Conservation (phyloP, 164 flowering plant species). For the Stephania japonica region DNA sequence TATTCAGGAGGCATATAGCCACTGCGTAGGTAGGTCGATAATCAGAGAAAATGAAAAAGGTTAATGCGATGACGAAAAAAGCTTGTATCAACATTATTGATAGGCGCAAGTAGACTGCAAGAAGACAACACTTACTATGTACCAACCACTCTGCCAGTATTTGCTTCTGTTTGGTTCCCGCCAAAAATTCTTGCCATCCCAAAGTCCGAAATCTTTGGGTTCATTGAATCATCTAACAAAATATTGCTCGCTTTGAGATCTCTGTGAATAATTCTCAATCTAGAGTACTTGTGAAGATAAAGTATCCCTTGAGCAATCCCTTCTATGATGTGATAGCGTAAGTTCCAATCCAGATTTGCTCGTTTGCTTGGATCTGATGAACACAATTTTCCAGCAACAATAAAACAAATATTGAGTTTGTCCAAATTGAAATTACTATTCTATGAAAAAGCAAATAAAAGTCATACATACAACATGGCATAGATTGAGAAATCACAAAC, state of each 20-base stretch:
- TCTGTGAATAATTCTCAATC: slow-evolving; percentile 1
- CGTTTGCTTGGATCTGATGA: neutral
- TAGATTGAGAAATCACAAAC: too few relatives aligned
- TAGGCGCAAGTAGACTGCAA: neutral
- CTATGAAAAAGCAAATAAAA: too few relatives aligned
- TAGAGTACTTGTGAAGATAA: neutral
- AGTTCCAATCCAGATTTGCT: neutral
- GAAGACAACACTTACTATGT: neutral
- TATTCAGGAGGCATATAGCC: slow-evolving; percentile 63
- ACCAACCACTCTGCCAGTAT: neutral
- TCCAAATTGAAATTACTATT: too few relatives aligned
- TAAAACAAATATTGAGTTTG: too few relatives aligned
- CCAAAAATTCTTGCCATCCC: neutral
- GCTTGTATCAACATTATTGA: too few relatives aligned
- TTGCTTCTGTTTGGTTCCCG: neutral
- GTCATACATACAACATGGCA: too few relatives aligned
- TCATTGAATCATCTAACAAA: neutral
- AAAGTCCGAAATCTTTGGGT: neutral
- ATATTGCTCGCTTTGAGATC: neutral
- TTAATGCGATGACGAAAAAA: too few relatives aligned
- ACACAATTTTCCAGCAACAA: too few relatives aligned
- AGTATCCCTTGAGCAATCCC: slow-evolving; percentile 1
- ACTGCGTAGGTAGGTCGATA: too few relatives aligned
- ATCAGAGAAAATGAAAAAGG: too few relatives aligned
- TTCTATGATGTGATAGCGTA: neutral